A percentile compares a stretch with the other conserved stretches of the same genome.
Evolutionary conservation across 768 basidiomycete genomes (phyloP).

Genomic region (Boletales sp.): DNA sequence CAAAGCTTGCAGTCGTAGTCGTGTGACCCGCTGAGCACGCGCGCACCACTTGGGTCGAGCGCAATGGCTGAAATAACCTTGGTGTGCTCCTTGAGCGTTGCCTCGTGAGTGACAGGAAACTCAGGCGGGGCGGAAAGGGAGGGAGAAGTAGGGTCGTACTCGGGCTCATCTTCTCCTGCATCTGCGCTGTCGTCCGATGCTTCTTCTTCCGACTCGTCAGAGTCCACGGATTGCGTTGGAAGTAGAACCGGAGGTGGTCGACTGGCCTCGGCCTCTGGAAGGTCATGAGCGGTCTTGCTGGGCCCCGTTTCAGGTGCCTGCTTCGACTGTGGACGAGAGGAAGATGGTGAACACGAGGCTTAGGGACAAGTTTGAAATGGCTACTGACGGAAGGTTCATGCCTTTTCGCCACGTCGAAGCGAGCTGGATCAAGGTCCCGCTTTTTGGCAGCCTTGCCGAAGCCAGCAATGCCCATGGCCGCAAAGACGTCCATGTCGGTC

Average conservation of each 20-base stretch:
- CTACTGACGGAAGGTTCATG: constrained; percentile 34
- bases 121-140: constrained; percentile 41
- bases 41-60: constrained; percentile 91
- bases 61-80: constrained; percentile 94
- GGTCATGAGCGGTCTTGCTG: constrained; percentile 9
- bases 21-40: constrained; percentile 87
- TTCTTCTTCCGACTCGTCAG: constrained; percentile 19
- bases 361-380: constrained; percentile 2
- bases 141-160: constrained; percentile 48
- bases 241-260: constrained; percentile 9
- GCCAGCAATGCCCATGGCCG: constrained; percentile 79
- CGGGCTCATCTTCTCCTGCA: constrained; percentile 34
- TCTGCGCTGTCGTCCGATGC: constrained; percentile 22
- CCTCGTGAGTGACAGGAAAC: constrained; percentile 90
- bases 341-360: constrained; percentile 21
- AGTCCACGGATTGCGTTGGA: background rate
- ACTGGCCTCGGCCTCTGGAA: constrained; percentile 19
- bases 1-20: constrained; percentile 98
- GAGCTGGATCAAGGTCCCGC: constrained; percentile 65
- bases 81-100: constrained; percentile 88
- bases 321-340: constrained; percentile 10
- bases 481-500: constrained; percentile 66
- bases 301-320: constrained; percentile 15
- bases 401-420: constrained; percentile 76
- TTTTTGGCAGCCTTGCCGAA: constrained; percentile 75